These are phyloP conservation scores for Rhamnella rubrinervis DNA, from an alignment of 331 rosid species.

Conservation along the genomic window DNA sequence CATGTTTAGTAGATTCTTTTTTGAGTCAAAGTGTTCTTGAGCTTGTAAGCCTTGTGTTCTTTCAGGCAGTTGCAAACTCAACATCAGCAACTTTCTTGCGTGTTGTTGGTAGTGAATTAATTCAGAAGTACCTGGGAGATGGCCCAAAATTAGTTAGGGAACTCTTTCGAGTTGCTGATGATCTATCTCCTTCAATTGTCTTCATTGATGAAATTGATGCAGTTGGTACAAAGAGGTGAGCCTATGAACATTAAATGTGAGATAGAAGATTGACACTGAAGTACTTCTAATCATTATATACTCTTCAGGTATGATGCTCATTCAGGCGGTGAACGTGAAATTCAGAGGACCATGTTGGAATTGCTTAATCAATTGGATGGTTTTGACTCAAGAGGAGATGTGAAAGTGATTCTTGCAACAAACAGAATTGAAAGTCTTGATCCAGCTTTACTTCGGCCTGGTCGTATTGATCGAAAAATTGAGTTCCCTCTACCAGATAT, in stretches of 20 bases:
- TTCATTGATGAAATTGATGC: constrained; percentile 98
- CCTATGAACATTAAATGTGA: constrained; percentile 4
- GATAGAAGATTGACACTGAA: not conserved
- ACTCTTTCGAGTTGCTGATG: constrained; percentile 98
- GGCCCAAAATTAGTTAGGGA: constrained; percentile 98
- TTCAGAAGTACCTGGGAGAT: constrained; percentile 94
- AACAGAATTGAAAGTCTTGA: constrained; percentile 95
- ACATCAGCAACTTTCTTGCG: constrained; percentile 97
- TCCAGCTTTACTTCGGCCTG: constrained; percentile 96
- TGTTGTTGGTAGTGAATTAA: constrained; percentile 98
- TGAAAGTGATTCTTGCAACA: constrained; percentile 95
- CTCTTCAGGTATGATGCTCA: constrained; percentile 86
- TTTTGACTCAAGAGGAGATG: constrained; percentile 98
- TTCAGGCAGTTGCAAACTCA: constrained; percentile 97
- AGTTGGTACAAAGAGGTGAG: constrained; percentile 92
- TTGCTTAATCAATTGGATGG: constrained; percentile 94
- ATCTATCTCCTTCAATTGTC: constrained; percentile 94
- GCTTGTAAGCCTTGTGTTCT: constrained; percentile 13
- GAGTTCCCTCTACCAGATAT: constrained; percentile 99
- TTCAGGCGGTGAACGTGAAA: constrained; percentile 99
- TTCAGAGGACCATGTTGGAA: constrained; percentile 98
- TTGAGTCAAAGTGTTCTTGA: not conserved
- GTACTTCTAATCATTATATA: constrained; percentile 16
- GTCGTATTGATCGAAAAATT: constrained; percentile 93
- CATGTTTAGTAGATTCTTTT: not conserved